Evolutionary conservation across 495 filamentous ascomycete species (phyloP).

Genomic region (Penicillium macrosclerotiorum): DNA sequence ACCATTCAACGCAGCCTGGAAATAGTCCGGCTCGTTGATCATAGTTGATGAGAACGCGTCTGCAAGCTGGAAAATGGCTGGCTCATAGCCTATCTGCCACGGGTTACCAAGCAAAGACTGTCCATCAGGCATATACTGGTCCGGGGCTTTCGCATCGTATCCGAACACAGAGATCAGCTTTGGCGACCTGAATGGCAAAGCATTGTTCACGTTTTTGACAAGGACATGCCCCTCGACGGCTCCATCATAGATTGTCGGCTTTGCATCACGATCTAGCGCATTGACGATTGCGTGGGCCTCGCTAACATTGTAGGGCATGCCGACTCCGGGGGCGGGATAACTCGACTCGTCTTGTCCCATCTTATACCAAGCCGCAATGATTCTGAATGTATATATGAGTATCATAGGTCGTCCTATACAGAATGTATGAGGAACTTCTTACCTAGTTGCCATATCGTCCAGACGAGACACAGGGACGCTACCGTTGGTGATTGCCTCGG

Average conservation of each 20-base stretch:
- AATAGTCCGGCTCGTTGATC: constrained; percentile 4
- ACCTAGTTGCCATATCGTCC: constrained; percentile 54
- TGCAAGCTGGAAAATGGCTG: constrained; percentile 13
- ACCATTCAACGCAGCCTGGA: constrained; percentile 48
- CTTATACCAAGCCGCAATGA: constrained; percentile 54
- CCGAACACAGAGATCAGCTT: constrained; percentile 64
- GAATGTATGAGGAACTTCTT: not conserved
- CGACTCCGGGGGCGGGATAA: constrained; percentile 51
- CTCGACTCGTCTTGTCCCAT: constrained; percentile 45
- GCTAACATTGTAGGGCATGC: constrained; percentile 58
- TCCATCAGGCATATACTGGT: constrained; percentile 12
- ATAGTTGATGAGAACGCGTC: not conserved
- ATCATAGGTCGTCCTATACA: not conserved
- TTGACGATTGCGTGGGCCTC: constrained; percentile 68
- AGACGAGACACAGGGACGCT: constrained; percentile 46
- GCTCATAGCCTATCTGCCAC: constrained; percentile 41
- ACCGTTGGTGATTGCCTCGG: constrained; percentile 45
- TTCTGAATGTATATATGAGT: constrained; percentile 11
- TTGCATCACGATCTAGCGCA: constrained; percentile 49
- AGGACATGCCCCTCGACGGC: constrained; percentile 64
- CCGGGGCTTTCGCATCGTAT: constrained; percentile 52
- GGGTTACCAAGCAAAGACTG: not conserved
- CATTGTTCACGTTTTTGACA: constrained; percentile 63
- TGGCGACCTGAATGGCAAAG: constrained; percentile 59
- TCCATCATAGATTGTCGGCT: constrained; percentile 49